Evolutionary conservation across 2,329 filamentous ascomycete genomes (phyloP), one percentile per base, ranked within the genome.

Genomic region (Cryphonectria nitschkei): DNA sequence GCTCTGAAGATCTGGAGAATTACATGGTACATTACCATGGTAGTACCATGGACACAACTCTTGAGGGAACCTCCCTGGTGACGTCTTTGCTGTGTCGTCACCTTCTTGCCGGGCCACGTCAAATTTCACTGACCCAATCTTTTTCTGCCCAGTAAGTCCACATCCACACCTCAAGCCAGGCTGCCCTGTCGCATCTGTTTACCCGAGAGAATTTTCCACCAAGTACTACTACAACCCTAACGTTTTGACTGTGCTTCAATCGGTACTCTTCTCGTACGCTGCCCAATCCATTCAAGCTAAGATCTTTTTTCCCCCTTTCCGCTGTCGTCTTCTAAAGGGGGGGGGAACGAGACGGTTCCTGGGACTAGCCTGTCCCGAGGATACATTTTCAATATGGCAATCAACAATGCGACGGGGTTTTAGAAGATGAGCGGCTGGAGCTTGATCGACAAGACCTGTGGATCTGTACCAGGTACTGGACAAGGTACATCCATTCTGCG

Each of bases 91-190:
- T 32, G 66, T 68, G 54, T 68, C 52, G 66, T 68, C 66, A 68
- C 66, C 66, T 68, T 50, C 46, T 50, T 50, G 46, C 61, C 56
- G 65, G 50, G 69, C 66, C 69, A 71, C 66, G 69, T 68, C 66
- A 68, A 70, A 65, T 71, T 22, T 54, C 65, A 37, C 52, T 67
- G 65, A 58, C 34, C 65, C 65, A 39, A 67, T 46, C 34, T 66
- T 54, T 67, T 67, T 39, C 46, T 32, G 54, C 32, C 26, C 54
- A 58, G 46, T 19, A 58, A 32, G 29, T 32, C 54, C 26, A 26
- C 26, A 26, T 26, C 34, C 54, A 58, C 54, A 26, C 14, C 2
- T 19, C 34, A 8, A 22, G 54, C 54, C 54, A 32, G 54, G 54
- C 13, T 34, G 29, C 54, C 54, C 54, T 61, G 58, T 61, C 34